Evolutionary conservation across 305 asterid species (phyloP).

Genomic region (Solanum chacoense): DNA sequence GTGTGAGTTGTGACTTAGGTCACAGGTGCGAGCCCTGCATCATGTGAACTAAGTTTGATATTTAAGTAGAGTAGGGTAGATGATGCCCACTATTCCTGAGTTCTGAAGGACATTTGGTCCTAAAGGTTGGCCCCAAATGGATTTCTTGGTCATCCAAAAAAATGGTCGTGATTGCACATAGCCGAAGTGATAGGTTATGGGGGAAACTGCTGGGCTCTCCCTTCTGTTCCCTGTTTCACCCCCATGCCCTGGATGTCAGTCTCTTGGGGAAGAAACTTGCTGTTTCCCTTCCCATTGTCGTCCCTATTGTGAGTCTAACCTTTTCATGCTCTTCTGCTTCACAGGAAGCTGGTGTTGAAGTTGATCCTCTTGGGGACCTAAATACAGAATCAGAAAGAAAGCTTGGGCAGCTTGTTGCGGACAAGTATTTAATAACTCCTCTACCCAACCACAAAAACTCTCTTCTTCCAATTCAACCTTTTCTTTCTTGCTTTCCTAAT

Average conservation of each 20-base stretch:
- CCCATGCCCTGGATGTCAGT: not conserved
- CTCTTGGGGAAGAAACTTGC: not conserved
- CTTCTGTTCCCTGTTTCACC: not conserved
- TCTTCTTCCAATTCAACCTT: not conserved
- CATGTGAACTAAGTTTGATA: not conserved
- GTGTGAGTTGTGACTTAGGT: not conserved
- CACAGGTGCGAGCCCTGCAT: not conserved
- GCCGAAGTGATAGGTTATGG: not conserved
- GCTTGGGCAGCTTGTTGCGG: conserved; percentile 74
- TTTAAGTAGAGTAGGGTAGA: not conserved
- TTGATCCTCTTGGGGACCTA: conserved; percentile 89
- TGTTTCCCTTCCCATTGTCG: not conserved
- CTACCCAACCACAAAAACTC: not conserved
- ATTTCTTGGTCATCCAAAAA: not conserved
- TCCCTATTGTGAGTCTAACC: not conserved
- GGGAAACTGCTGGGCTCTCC: not conserved
- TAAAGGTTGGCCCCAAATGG: not conserved
- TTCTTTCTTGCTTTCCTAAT: not conserved
- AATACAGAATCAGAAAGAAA: conserved; percentile 85
- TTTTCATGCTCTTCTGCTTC: not conserved
- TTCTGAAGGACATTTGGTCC: not conserved
- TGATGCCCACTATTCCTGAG: not conserved
- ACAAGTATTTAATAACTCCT: conserved; percentile 27
- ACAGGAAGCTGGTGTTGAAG: conserved; percentile 83
- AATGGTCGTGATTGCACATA: not conserved